phyloP scores from a whole-genome alignment of 2,329 filamentous ascomycete species.

The Aspergillus ochraceus region DNA sequence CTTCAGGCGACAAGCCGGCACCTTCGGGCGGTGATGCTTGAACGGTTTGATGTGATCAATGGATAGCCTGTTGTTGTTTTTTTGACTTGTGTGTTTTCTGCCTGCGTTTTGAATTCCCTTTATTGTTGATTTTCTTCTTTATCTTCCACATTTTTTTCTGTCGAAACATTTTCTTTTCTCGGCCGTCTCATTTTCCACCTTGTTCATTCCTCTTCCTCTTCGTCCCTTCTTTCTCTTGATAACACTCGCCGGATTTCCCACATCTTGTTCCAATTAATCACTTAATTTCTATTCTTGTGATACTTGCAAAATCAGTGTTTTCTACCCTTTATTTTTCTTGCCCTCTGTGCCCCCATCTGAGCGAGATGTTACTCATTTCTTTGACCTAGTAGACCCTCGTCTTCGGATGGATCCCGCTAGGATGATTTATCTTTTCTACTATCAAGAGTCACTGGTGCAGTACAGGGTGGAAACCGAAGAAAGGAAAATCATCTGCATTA shows the following conservation, averaged over 20 bases:
- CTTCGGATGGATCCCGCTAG: neutral
- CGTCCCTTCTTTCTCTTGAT: slow-evolving; percentile 4
- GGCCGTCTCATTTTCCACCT: slow-evolving; percentile 12
- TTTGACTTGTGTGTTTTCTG: neutral
- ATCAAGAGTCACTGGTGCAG: slow-evolving; percentile 11
- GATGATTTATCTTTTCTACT: neutral
- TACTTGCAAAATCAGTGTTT: slow-evolving; percentile 19
- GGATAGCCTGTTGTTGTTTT: slow-evolving; percentile 1
- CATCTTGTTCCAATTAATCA: slow-evolving; percentile 20
- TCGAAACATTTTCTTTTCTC: slow-evolving; percentile 8
- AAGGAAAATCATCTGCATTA: neutral
- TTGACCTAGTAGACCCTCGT: slow-evolving; percentile 18
- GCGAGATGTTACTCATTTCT: slow-evolving; percentile 23
- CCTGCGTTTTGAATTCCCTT: slow-evolving; percentile 6
- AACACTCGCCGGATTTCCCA: slow-evolving; percentile 12
- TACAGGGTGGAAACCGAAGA: neutral
- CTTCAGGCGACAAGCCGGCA: slow-evolving; percentile 36
- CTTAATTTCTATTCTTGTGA: slow-evolving; percentile 31
- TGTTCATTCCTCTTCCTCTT: slow-evolving; percentile 16
- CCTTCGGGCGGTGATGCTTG: slow-evolving; percentile 34
- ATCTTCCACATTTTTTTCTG: slow-evolving; percentile 13
- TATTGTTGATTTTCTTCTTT: slow-evolving; percentile 9
- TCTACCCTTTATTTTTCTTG: slow-evolving; percentile 15
- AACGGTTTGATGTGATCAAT: slow-evolving; percentile 15
- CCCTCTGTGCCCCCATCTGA: slow-evolving; percentile 16